Base-by-base conservation (phyloP, 192 early-diverging fungal species). In the Backusella psychrophila region DNA sequence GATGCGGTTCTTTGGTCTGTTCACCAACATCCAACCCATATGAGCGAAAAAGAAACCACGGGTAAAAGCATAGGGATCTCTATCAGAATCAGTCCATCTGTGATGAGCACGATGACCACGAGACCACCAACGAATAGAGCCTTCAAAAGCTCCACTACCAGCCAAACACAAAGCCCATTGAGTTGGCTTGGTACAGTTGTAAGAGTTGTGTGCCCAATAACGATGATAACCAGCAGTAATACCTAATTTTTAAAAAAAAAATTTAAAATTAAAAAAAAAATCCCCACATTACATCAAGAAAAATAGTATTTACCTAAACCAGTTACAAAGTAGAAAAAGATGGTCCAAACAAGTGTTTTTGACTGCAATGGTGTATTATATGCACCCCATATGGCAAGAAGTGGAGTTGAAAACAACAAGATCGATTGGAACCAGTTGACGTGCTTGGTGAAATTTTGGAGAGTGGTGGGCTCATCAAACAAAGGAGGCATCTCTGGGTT, bases 71-170 rank as follows among this genome's bases (percentile, higher is more conserved):
- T 96, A 96, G n/a, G 95, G 95, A 73, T 95, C 95, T 83, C 85
- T 87, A 63, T 91, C 87, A n/a, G 94, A 93, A 81, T 96, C 95
- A 26, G 95, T 96, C 80, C 80, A 81, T 75, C 80, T 86, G 83
- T 96, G 94, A 76, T 96, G 94, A 74, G 93, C 91, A 71, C 94
- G 92, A 78, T 96, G 94, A 29, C 92, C 91, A 33, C 94, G 89
- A 23, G 85, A 87, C 94, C 94, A 96, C 94, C 94, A 96, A 44
- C 90, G 87, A 75, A 94, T 91, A 69, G 92, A 93, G 69, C 94
- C 94, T 77, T 96, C 88, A 7, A 96, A 89, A 11, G 94, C 91
- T 34, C 93, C 91, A 29, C 88, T 85, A 36, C 92, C 90, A 2
- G 86, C 85, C 21, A 94, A 78, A 29, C 87, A 84, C 53, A 96